Percentiles rank a stretch among this genome's conserved stretches.
phyloP scores from a whole-genome alignment of 2,329 filamentous ascomycete genomes.

The Cadophora sp. region DNA sequence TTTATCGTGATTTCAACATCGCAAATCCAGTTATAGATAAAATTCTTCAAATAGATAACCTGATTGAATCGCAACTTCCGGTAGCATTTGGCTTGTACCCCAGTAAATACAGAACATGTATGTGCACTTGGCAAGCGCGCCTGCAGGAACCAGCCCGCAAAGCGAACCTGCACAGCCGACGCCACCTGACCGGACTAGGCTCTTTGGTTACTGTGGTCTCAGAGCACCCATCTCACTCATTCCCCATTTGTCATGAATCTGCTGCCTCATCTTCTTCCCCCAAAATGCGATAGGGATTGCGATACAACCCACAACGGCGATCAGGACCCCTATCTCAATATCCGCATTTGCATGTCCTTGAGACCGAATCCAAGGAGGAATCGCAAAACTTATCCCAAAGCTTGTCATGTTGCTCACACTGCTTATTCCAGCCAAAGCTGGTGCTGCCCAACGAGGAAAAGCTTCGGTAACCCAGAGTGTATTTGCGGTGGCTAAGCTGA shows the following conservation, averaged over 20 bases:
- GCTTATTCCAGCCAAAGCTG: conserved; percentile 25
- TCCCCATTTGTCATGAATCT: conserved; percentile 20
- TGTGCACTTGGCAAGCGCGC: too few species aligned
- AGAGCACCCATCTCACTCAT: conserved; percentile 16
- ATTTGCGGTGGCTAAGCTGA: conserved; percentile 17
- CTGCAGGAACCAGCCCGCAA: too few species aligned
- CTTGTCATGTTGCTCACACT: conserved; percentile 25
- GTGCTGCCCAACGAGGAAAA: conserved; percentile 32
- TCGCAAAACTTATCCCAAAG: conserved; percentile 28
- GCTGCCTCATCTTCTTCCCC: conserved; percentile 18
- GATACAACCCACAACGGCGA: conserved; percentile 24
- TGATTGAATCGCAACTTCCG: too few species aligned
- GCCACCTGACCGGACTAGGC: too few species aligned
- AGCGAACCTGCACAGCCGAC: too few species aligned
- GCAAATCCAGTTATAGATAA: too few species aligned
- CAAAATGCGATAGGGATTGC: conserved; percentile 28
- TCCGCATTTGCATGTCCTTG: conserved; percentile 17
- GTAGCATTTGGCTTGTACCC: too few species aligned
- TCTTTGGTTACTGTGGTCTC: conserved; percentile 17
- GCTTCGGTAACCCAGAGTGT: conserved; percentile 33
- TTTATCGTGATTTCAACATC: too few species aligned
- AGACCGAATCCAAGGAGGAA: conserved; percentile 24
- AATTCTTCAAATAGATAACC: too few species aligned
- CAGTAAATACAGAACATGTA: too few species aligned
- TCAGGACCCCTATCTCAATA: conserved; percentile 24